Base-by-base conservation (phyloP, 768 basidiomycete species). In the Brasilioporus rufonigricans region DNA sequence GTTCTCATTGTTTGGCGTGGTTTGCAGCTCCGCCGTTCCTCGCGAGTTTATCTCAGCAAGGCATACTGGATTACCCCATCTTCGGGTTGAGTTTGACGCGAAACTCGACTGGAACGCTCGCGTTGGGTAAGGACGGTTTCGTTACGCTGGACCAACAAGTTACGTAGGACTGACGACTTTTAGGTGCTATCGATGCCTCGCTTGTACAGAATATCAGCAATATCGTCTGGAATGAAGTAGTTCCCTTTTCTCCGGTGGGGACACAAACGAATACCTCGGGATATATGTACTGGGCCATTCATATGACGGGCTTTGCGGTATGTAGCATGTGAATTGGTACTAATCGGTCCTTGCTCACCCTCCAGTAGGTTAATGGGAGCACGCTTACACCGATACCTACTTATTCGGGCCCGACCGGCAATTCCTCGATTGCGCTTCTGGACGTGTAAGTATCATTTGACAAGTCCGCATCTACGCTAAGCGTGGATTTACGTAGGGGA, bases 261-360 rank as follows among this genome's bases (percentile, higher is more conserved):
- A 67, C 73, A 5, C 80, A 81, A 59, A 80, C 72, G 56, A 85
- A 82, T 57, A 66, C 75, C 14, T 84, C 89, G 4, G 86, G 85
- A 58, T 91, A 91, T 60, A 72, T 92, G 43, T 83, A 86, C 55
- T 92, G 90, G 90, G 80, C 81, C 0, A 82, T 91, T 55, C 81
- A 80, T 3, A 64, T 91, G 39, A 69, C 77, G 2, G 71, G 71
- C 23, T 76, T 91, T 44, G 72, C 77, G 40, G 88, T 89, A 59
- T 36, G 63, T 57, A 26, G 44, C 11, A 7, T 16, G 47, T 23
- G 7, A 10, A 45, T 13, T 18, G n/a, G 11, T 12, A 12, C 18
- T 16, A 18, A 12, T 21, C 46, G 35, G 16, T 35, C 11, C 40
- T 58, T 38, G 36, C 51, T 58, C 33, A 64, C 21, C 26, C 43